phyloP scores from a whole-genome alignment of 306 rosid genomes.

The Cicer bijugum region DNA sequence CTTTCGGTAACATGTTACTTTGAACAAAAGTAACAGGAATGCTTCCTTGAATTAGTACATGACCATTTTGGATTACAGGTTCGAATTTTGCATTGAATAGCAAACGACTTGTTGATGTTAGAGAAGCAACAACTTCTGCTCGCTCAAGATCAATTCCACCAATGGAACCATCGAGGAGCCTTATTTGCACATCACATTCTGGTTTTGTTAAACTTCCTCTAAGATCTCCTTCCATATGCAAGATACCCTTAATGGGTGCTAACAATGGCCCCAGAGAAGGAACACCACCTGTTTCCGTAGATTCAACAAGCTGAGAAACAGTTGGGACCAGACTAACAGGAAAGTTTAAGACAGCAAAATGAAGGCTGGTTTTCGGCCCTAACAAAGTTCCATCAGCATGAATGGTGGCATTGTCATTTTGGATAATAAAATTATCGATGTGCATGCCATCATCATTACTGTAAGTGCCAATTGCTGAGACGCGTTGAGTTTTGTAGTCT shows the following conservation, averaged over 20 bases:
- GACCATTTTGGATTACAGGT: constrained; percentile 84
- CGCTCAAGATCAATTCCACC: constrained; percentile 91
- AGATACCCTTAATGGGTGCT: constrained; percentile 80
- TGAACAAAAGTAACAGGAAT: constrained; percentile 78
- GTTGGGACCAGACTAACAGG: constrained; percentile 91
- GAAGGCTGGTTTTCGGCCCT: constrained; percentile 87
- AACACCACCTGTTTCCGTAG: constrained; percentile 72
- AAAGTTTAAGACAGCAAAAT: constrained; percentile 88
- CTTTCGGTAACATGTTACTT: constrained; percentile 59
- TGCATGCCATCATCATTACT: constrained; percentile 79
- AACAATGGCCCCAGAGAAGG: constrained; percentile 72
- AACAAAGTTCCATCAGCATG: constrained; percentile 95
- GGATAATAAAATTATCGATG: constrained; percentile 74
- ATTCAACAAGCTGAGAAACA: constrained; percentile 75
- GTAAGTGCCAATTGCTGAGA: constrained; percentile 82
- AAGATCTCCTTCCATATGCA: constrained; percentile 99
- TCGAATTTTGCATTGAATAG: constrained; percentile 92
- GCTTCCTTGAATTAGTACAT: constrained; percentile 85
- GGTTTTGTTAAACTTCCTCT: constrained; percentile 90
- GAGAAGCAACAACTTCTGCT: constrained; percentile 91
- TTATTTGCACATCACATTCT: constrained; percentile 93
- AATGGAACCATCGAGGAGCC: constrained; percentile 92
- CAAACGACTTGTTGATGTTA: constrained; percentile 82
- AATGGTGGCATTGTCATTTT: constrained; percentile 87
- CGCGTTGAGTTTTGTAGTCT: constrained; percentile 80